A percentile compares a stretch with the other conserved stretches of the same genome.
These are phyloP conservation scores for Pouteria campechiana DNA, from an alignment of 179 eudicot species.

Conservation along the genomic window DNA sequence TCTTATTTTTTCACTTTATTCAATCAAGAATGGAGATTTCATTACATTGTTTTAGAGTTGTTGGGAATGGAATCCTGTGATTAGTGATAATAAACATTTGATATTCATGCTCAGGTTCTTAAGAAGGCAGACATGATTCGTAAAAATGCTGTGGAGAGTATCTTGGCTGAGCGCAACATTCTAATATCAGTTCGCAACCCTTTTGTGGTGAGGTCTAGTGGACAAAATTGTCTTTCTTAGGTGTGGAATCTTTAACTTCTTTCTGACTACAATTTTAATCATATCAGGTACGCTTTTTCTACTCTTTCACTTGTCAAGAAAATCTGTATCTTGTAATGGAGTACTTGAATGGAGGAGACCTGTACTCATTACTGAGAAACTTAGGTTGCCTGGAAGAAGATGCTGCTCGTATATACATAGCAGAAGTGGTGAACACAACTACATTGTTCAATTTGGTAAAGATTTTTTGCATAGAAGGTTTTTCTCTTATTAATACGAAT, in stretches of 20 bases:
- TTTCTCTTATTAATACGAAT: not conserved
- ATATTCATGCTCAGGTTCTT: too few species aligned
- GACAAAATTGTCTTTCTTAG: slow-evolving; percentile 3
- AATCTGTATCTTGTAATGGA: slow-evolving; percentile 99
- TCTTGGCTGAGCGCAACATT: slow-evolving; percentile 96
- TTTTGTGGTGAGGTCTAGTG: slow-evolving; percentile 70
- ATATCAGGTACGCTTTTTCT: slow-evolving; percentile 93
- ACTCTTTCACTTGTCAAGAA: slow-evolving; percentile 97
- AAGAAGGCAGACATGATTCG: slow-evolving; percentile 98
- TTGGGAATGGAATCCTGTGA: too few species aligned
- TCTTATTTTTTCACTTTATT: too few species aligned
- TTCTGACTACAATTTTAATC: slow-evolving; percentile 13
- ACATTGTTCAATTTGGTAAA: slow-evolving; percentile 1
- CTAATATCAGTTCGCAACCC: slow-evolving; percentile 94
- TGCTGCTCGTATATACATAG: slow-evolving; percentile 88
- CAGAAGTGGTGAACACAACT: slow-evolving; percentile 73
- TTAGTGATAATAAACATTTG: too few species aligned
- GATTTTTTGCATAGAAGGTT: not conserved
- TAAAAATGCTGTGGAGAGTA: slow-evolving; percentile 99
- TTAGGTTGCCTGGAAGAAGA: slow-evolving; percentile 98
- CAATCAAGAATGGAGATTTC: too few species aligned
- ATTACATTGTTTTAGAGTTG: too few species aligned
- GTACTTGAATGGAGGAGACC: slow-evolving; percentile 94
- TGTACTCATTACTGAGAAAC: slow-evolving; percentile 87
- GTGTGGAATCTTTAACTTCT: slow-evolving; percentile 2